phyloP scores from a whole-genome alignment of 1,139 yeast species.

The Lodderomyces theae region DNA sequence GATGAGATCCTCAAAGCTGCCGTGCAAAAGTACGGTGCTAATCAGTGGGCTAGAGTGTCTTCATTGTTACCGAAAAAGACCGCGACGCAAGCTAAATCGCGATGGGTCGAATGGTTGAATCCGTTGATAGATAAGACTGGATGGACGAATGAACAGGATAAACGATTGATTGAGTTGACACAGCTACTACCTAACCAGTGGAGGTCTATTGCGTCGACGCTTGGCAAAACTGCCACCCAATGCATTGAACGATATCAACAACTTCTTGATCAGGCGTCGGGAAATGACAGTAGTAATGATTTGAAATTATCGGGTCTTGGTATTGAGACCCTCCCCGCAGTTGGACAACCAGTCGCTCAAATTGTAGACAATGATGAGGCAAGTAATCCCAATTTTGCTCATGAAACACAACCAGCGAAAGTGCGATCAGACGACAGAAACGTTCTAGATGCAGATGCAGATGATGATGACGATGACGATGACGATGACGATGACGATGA shows the following conservation, averaged over 20 bases:
- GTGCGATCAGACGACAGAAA: no score
- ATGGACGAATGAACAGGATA: constrained; percentile 82
- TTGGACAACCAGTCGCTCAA: constrained; percentile 29
- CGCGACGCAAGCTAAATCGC: constrained; percentile 86
- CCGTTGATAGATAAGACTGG: constrained; percentile 63
- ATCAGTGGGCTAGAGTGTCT: constrained; percentile 93
- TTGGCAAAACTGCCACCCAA: constrained; percentile 84
- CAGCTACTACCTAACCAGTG: constrained; percentile 86
- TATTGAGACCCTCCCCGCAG: constrained; percentile 49
- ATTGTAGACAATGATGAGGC: constrained; percentile 39
- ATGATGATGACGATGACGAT: constrained; percentile 67
- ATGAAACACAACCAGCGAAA: constrained; percentile 79
- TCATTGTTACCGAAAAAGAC: constrained; percentile 81
- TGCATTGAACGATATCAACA: constrained; percentile 86
- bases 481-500: constrained; percentile 77
- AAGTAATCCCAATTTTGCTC: constrained; percentile 59
- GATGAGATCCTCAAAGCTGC: constrained; percentile 91
- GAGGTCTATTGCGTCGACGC: constrained; percentile 78
- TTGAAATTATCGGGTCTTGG: constrained; percentile 53
- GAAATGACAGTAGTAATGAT: constrained; percentile 19
- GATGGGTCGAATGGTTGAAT: constrained; percentile 89
- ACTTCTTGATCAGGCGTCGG: constrained; percentile 57
- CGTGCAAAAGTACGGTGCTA: constrained; percentile 86
- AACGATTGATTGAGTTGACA: constrained; percentile 62
- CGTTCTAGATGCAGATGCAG: no score